Evolutionary conservation across 1,284 basidiomycete genomes (phyloP).

Genomic region (Vanrija humicola): DNA sequence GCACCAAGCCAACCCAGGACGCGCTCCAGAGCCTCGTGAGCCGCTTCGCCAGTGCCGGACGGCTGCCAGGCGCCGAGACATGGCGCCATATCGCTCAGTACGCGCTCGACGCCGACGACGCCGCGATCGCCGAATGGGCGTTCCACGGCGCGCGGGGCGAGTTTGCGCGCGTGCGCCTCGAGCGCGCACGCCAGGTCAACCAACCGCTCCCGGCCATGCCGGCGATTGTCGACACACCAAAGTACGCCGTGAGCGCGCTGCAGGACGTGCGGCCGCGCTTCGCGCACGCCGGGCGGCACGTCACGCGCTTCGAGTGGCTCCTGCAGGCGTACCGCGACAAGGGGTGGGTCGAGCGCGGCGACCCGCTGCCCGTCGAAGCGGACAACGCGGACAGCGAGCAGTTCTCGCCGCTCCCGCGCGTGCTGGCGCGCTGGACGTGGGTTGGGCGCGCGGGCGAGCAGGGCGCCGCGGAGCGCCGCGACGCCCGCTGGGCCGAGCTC

Average conservation of each 20-base stretch:
- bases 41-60: slow-evolving; percentile 1
- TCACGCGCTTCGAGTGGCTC: neutral
- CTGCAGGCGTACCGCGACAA: too few relatives aligned
- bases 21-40: neutral
- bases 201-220: neutral
- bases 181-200: neutral
- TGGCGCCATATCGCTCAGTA: slow-evolving; percentile 20
- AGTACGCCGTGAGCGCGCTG: neutral
- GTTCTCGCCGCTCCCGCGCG: neutral
- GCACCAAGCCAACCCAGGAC: slow-evolving; percentile 1
- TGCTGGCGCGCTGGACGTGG: neutral
- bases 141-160: neutral
- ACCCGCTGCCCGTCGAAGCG: too few relatives aligned
- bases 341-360: neutral
- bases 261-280: neutral
- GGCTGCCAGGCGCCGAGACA: slow-evolving; percentile 24
- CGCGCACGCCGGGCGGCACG: neutral
- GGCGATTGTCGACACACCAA: neutral
- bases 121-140: neutral
- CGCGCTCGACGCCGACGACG: slow-evolving; percentile 10
- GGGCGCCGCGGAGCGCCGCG: neutral
- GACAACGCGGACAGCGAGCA: neutral
- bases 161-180: neutral
- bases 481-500: neutral
- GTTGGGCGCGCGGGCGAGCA: neutral